Evolutionary conservation across 805 yeast species (phyloP).

Genomic region (Wickerhamiella hasegawae): DNA sequence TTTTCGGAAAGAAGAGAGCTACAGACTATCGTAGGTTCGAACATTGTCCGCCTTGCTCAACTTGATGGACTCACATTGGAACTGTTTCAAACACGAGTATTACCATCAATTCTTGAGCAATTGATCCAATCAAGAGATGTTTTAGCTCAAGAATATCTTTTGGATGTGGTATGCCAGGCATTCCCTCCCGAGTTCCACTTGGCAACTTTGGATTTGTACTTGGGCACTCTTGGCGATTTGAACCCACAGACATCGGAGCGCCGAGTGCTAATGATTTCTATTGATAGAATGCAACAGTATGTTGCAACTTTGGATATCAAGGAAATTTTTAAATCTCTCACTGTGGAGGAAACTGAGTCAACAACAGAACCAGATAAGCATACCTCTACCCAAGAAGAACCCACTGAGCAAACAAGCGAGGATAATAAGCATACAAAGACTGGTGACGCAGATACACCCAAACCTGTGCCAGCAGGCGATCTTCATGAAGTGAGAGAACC

Average conservation of each 20-base stretch:
- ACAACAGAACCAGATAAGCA: background rate
- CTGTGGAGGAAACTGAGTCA: background rate
- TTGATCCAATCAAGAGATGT: constrained; percentile 83
- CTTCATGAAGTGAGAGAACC: too few relatives aligned
- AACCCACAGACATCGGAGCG: constrained; percentile 56
- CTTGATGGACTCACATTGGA: constrained; percentile 48
- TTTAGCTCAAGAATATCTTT: constrained; percentile 78
- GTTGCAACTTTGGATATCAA: constrained; percentile 23
- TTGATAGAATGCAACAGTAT: constrained; percentile 32
- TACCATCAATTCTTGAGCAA: constrained; percentile 77
- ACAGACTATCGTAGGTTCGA: constrained; percentile 84
- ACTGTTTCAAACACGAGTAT: constrained; percentile 31
- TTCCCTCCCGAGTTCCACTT: constrained; percentile 89
- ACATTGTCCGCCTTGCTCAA: constrained; percentile 76
- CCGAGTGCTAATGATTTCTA: constrained; percentile 49
- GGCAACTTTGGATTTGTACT: constrained; percentile 48
- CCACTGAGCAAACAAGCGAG: background rate
- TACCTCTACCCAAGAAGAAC: background rate
- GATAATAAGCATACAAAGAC: background rate
- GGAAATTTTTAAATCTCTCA: background rate
- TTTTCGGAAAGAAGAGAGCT: constrained; percentile 71
- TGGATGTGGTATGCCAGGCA: constrained; percentile 84
- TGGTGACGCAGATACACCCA: background rate
- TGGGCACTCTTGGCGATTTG: constrained; percentile 49
- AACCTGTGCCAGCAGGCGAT: too few relatives aligned